Evolutionary conservation across 108 stramenopile genomes (phyloP).

Genomic region (Fragilaria radians): DNA sequence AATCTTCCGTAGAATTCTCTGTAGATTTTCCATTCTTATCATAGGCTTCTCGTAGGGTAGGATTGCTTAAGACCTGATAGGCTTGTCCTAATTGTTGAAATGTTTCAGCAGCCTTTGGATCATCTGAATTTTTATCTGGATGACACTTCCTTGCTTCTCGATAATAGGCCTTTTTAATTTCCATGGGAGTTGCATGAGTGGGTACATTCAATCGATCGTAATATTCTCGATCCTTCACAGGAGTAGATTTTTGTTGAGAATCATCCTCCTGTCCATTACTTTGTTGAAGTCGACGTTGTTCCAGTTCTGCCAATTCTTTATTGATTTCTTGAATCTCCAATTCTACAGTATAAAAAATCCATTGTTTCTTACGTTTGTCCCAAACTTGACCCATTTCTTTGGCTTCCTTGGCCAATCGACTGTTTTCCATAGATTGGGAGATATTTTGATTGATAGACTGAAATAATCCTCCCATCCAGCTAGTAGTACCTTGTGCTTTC

Average conservation of each 20-base stretch:
- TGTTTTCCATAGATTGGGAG: constrained; percentile 25
- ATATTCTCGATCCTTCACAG: constrained; percentile 75
- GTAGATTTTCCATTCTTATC: constrained; percentile 75
- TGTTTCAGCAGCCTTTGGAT: constrained; percentile 71
- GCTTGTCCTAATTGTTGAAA: constrained; percentile 90
- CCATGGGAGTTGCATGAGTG: constrained; percentile 30
- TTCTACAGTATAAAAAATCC: constrained; percentile 38
- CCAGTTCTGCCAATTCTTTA: constrained; percentile 23
- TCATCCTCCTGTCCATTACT: not conserved
- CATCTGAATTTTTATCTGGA: constrained; percentile 87
- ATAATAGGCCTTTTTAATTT: constrained; percentile 81
- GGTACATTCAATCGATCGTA: constrained; percentile 53
- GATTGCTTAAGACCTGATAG: constrained; percentile 83
- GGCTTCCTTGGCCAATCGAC: constrained; percentile 21
- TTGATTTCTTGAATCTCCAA: constrained; percentile 27
- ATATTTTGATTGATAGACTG: too few species aligned
- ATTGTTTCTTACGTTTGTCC: constrained; percentile 25
- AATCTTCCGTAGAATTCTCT: constrained; percentile 37
- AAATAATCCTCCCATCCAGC: too few species aligned
- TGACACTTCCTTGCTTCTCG: constrained; percentile 62
- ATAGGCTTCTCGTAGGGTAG: constrained; percentile 74
- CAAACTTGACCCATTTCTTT: constrained; percentile 32
- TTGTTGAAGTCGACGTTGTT: not conserved
- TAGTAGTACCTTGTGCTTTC: too few species aligned
- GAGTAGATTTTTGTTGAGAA: not conserved